Evolutionary conservation across 805 yeast genomes (phyloP), one percentile per base, ranked within the genome.

Genomic region (Suhomyces sp.): DNA sequence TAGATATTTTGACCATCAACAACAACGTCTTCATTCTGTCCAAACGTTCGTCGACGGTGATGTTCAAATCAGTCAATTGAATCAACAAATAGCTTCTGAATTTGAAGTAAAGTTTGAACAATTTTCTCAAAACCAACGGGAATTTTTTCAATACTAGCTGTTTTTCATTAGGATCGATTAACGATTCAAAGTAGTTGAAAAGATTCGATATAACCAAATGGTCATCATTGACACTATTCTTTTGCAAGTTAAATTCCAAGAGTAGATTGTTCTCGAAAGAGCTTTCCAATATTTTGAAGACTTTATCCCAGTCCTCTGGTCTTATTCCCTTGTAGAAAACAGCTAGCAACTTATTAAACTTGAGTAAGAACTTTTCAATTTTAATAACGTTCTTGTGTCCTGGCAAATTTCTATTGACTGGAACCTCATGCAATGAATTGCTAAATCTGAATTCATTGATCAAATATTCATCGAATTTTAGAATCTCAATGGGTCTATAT

Each of bases 221-320:
- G 10, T 83, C 87, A 27, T 84, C 88, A 7, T 72, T 68, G 6
- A 71, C 71, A 2, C 65, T 59, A 20, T 54, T 50, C 47, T 60
- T 69, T 57, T 72, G 84, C 50, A 69, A 67, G 53, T 68, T 79
- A 63, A 83, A 80, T 47, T 78, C 73, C 62, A 87, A 85, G 52
- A 90, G 70, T 7, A 85, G 79, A 9, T 81, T 69, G 46, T 79
- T 83, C 20, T 82, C 81, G 22, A 85, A 81, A 53, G 86, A 85
- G 29, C 81, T 72, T 63, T 92, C 97, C 44, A 93, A 68, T 1
- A 85, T 69, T 61, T 89, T 93, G 64, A 82, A 87, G 3, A 86
- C 80, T 50, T 79, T 78, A 48, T 89, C 74, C 97, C 97, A 93
- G 59, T 92, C 96, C 53, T 80, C 81, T 10, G 83, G 66, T 10